Percentiles rank a stretch among this genome's conserved stretches.
Conservation (phyloP, 345 rosid species). For the Noccaea caerulescens region DNA sequence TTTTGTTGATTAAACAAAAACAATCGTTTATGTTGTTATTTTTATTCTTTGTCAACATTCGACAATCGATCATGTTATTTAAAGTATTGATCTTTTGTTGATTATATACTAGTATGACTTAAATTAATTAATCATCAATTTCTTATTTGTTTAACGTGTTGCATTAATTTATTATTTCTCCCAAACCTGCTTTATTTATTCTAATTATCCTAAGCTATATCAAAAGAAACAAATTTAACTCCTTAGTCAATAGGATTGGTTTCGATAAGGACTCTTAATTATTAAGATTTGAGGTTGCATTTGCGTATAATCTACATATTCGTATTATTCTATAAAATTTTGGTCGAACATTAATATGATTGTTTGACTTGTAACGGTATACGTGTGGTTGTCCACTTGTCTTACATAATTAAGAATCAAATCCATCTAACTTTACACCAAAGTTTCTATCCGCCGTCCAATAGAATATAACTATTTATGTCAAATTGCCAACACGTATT, state of each 20-base stretch:
- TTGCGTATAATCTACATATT: neutral
- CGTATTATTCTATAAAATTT: neutral
- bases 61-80: neutral
- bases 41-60: too few species aligned
- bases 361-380: conserved; percentile 41
- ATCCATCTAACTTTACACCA: conserved; percentile 38
- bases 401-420: conserved; percentile 12
- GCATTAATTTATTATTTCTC: too few species aligned
- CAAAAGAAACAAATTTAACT: neutral
- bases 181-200: too few species aligned
- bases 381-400: conserved; percentile 43
- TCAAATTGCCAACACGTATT: conserved; percentile 15
- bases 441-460: conserved; percentile 28
- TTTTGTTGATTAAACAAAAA: too few species aligned
- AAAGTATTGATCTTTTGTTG: too few species aligned
- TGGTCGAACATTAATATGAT: conserved; percentile 37
- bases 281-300: conserved; percentile 23
- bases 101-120: too few species aligned
- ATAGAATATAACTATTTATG: conserved; percentile 21
- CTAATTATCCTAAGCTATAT: neutral
- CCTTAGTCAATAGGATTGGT: neutral
- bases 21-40: neutral
- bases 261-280: neutral
- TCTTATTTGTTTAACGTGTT: too few species aligned
- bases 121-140: too few species aligned